Base-by-base conservation (phyloP, 495 filamentous ascomycete species). In the Daldinia bambusicola region DNA sequence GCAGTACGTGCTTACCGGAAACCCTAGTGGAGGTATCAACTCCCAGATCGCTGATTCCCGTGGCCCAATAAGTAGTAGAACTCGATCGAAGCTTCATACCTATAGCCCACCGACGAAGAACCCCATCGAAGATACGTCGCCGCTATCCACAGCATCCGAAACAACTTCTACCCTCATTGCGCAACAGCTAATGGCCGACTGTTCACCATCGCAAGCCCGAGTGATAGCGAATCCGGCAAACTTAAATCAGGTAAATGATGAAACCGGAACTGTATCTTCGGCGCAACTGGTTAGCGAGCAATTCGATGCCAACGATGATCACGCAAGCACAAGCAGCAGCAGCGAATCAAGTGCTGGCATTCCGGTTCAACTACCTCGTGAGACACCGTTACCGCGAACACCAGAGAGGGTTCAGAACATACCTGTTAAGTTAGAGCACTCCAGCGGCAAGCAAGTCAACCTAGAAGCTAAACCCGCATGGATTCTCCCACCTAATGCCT, bases 121-220 rank as follows among this genome's bases (percentile, higher is more conserved):
- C 4, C 2, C 34, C 16, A 26, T 45, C 6, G 20, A 59, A 14
- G 12, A 13, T 45, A 30, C 32, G 2, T 36, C 37, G 12, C 60
- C 60, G 20, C 50, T 26, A n/a, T 68, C 64, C 38, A 36, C 60
- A 37, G 48, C 36, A 26, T 72, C 69, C 8, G 60, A 72, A 22
- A 55, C 69, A 16, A 61, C 69, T 16, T 68, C 69, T 52, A 64
- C 55, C 1, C 64, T 72, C 8, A 72, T 72, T 36, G 41, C 45
- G 37, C 40, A 37, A 20, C 69, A 72, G 38, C 20, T 67, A 14
- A 56, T 67, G 8, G 34, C 40, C 12, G 60, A 61, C 18, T 67
- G 61, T 58, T 13, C 56, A 22, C 55, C 70, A 4, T 60, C 56
- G 26, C 68, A 64, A 6, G 61, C 64, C 13, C 69, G 67, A 45